phyloP scores from a whole-genome alignment of 345 rosid species.

The Physaria fendleri region DNA sequence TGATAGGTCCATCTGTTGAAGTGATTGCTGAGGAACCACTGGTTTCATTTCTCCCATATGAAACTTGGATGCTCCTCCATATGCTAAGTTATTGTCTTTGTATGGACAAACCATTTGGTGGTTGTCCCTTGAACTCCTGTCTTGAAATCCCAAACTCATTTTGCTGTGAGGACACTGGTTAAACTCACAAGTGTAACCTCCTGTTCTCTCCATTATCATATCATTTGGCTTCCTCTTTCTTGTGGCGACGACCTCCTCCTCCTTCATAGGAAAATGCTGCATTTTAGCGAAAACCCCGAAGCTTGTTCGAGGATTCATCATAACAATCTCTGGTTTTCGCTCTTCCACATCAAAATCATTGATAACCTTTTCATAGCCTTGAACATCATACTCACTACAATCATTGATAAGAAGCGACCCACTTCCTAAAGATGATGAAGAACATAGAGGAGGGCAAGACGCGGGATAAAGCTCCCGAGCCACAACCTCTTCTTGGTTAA shows the following conservation, averaged over 20 bases:
- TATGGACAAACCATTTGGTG: constrained; percentile 58
- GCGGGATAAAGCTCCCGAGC: constrained; percentile 60
- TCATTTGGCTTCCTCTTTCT: constrained; percentile 51
- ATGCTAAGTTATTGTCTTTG: constrained; percentile 23
- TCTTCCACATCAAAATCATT: constrained; percentile 36
- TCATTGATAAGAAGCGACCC: constrained; percentile 48
- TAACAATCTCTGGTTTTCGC: constrained; percentile 37
- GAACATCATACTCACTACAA: constrained; percentile 68
- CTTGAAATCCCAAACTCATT: constrained; percentile 41
- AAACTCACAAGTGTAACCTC: constrained; percentile 46
- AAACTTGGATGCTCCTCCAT: constrained; percentile 35
- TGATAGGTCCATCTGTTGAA: constrained; percentile 26
- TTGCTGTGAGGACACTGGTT: constrained; percentile 54
- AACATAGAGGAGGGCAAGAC: constrained; percentile 36
- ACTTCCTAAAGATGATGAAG: constrained; percentile 36
- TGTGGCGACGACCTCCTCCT: constrained; percentile 41
- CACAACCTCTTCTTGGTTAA: constrained; percentile 65
- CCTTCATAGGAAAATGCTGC: constrained; percentile 44
- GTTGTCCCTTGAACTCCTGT: constrained; percentile 59
- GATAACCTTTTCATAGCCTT: constrained; percentile 42
- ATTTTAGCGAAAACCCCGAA: constrained; percentile 29
- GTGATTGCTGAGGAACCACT: constrained; percentile 27
- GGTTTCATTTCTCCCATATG: constrained; percentile 29
- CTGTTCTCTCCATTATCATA: constrained; percentile 30
- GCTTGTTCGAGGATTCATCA: constrained; percentile 31